Percentiles rank a stretch among this genome's conserved stretches.
Conservation (phyloP, 2,329 filamentous ascomycete genomes). For the Epichloe amarillans region DNA sequence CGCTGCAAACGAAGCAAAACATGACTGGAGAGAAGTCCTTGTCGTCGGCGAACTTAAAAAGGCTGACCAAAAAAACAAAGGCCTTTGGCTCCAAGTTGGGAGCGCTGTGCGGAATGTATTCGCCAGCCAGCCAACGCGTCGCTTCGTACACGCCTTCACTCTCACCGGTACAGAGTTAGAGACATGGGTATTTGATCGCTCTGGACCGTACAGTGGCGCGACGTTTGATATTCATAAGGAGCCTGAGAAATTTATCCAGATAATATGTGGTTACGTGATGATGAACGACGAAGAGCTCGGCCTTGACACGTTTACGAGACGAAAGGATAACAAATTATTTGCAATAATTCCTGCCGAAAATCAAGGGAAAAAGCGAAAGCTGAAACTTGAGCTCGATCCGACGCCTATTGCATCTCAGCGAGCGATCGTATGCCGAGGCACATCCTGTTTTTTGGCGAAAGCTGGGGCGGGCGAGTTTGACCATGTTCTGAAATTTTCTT, state of each 20-base stretch:
- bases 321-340: not conserved
- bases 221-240: constrained; percentile 2
- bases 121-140: not conserved
- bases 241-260: not conserved
- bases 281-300: constrained; percentile 7
- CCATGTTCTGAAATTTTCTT: not conserved
- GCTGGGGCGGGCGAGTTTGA: not conserved
- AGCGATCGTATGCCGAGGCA: not conserved
- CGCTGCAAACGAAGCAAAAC: not conserved
- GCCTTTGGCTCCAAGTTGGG: constrained; percentile 1
- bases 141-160: not conserved
- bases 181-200: constrained; percentile 4
- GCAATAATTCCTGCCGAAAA: not conserved
- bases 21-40: not conserved
- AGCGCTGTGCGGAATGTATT: constrained; percentile 2
- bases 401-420: not conserved
- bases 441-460: not conserved
- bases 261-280: constrained; percentile 1
- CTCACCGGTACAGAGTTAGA: constrained; percentile 1
- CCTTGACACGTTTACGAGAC: constrained; percentile 1
- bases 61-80: constrained; percentile 1
- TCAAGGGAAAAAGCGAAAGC: not conserved
- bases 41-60: not conserved
- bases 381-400: not conserved
- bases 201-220: constrained; percentile 3